Conservation (phyloP, 495 filamentous ascomycete genomes). For the Ascodesmis nigricans region DNA sequence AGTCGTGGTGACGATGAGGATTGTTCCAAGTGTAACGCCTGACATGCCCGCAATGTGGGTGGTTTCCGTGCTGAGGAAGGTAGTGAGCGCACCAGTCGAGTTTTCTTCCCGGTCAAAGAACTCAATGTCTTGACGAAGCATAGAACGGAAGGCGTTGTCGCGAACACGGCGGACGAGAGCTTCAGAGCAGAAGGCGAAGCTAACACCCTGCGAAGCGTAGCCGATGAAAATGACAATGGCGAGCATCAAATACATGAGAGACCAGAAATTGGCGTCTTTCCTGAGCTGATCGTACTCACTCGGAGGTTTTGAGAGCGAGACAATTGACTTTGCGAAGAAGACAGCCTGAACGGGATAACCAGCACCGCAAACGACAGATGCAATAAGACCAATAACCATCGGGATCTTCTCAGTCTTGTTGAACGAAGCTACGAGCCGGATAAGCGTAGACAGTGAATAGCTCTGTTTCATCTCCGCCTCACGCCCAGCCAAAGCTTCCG, state of each 20-base stretch:
- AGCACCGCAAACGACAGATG: conserved; percentile 57
- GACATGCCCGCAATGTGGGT: conserved; percentile 66
- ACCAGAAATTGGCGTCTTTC: conserved; percentile 67
- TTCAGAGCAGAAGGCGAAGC: conserved; percentile 71
- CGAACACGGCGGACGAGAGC: conserved; percentile 60
- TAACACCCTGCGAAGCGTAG: conserved; percentile 43
- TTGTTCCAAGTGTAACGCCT: conserved; percentile 57
- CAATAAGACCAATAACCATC: conserved; percentile 59
- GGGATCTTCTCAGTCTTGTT: conserved; percentile 46
- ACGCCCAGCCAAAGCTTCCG: conserved; percentile 37
- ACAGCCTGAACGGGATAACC: conserved; percentile 74
- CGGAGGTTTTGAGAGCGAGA: conserved; percentile 34
- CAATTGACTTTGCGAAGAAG: conserved; percentile 77
- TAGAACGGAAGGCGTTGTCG: conserved; percentile 56
- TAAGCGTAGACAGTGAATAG: conserved; percentile 60
- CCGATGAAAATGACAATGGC: conserved; percentile 54
- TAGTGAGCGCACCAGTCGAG: conserved; percentile 59
- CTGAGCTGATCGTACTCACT: conserved; percentile 31
- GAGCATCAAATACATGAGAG: conserved; percentile 85
- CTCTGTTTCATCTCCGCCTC: conserved; percentile 28
- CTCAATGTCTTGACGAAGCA: conserved; percentile 78
- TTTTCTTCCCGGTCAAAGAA: conserved; percentile 80
- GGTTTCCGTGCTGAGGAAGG: conserved; percentile 67
- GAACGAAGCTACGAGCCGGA: conserved; percentile 65
- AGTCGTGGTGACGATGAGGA: conserved; percentile 54